These are phyloP conservation scores for Fusarium sp. DNA, from an alignment of 2,329 filamentous ascomycete genomes.

Conservation along the genomic window DNA sequence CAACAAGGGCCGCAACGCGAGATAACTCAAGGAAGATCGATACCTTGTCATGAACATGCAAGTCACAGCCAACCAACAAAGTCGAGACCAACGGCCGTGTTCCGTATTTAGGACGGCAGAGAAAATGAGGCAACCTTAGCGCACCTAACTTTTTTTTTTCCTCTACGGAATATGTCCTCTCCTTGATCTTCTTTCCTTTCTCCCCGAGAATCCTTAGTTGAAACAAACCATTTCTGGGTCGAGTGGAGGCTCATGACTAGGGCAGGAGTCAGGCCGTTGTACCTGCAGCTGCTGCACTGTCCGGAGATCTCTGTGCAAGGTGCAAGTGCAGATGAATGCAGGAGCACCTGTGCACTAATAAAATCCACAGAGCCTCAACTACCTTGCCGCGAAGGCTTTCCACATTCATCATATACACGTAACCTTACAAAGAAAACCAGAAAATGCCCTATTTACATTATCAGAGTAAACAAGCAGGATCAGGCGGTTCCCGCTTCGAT, in stretches of 20 bases:
- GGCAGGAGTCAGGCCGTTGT: neutral
- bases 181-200: constrained; percentile 8
- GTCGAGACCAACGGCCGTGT: constrained; percentile 7
- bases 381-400: neutral
- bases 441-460: constrained; percentile 3
- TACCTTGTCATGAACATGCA: neutral
- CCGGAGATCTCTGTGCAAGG: constrained; percentile 9
- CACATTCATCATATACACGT: neutral
- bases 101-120: constrained; percentile 20
- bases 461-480: neutral
- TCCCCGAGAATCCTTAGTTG: constrained; percentile 10
- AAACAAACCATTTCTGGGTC: constrained; percentile 24
- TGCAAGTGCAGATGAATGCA: neutral
- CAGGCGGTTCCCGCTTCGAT: neutral
- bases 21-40: neutral
- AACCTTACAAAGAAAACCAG: neutral
- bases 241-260: constrained; percentile 10
- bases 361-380: constrained; percentile 7
- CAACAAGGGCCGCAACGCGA: neutral
- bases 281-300: constrained; percentile 5
- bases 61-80: constrained; percentile 7
- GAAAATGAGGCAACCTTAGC: neutral
- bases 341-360: neutral
- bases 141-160: constrained; percentile 1
- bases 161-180: neutral